Percentiles rank a stretch among this genome's conserved stretches.
Evolutionary conservation across 1,284 basidiomycete species (phyloP).

Genomic region (Phaffia rhodozyma): DNA sequence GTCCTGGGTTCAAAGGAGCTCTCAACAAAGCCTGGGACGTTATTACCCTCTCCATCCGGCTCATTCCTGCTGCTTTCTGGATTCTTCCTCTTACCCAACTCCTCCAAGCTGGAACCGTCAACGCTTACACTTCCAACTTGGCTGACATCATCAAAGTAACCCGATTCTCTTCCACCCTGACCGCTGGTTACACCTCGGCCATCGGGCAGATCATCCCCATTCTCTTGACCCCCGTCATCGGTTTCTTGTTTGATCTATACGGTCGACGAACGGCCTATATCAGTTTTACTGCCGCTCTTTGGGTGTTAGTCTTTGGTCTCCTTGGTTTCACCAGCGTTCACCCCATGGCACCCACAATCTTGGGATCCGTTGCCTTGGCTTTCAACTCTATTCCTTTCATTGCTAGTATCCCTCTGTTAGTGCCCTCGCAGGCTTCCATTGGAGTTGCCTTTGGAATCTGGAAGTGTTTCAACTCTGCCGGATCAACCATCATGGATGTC

Average conservation of each 20-base stretch:
- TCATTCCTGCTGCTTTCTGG: constrained; percentile 28
- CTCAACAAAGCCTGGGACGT: neutral
- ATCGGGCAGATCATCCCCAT: constrained; percentile 38
- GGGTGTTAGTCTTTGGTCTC: constrained; percentile 35
- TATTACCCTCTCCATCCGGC: constrained; percentile 5
- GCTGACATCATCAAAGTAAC: constrained; percentile 37
- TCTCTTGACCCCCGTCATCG: constrained; percentile 34
- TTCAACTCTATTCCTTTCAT: constrained; percentile 36
- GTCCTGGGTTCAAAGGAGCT: neutral
- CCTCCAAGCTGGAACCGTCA: constrained; percentile 28
- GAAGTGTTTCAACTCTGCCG: constrained; percentile 29
- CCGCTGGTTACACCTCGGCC: constrained; percentile 37
- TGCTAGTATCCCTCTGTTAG: constrained; percentile 35
- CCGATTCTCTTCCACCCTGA: constrained; percentile 20
- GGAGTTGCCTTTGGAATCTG: constrained; percentile 39
- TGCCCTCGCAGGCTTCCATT: constrained; percentile 32
- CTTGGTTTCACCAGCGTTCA: constrained; percentile 35
- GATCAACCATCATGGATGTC: constrained; percentile 16
- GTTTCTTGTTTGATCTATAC: constrained; percentile 30
- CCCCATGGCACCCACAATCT: constrained; percentile 33
- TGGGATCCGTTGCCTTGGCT: constrained; percentile 33
- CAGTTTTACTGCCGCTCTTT: constrained; percentile 26
- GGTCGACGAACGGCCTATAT: constrained; percentile 31
- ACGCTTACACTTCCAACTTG: constrained; percentile 34
- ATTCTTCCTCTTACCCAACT: constrained; percentile 25